These are phyloP conservation scores for Phlebiopsis flavidoalba DNA, from an alignment of 768 basidiomycete genomes.

Conservation along the genomic window DNA sequence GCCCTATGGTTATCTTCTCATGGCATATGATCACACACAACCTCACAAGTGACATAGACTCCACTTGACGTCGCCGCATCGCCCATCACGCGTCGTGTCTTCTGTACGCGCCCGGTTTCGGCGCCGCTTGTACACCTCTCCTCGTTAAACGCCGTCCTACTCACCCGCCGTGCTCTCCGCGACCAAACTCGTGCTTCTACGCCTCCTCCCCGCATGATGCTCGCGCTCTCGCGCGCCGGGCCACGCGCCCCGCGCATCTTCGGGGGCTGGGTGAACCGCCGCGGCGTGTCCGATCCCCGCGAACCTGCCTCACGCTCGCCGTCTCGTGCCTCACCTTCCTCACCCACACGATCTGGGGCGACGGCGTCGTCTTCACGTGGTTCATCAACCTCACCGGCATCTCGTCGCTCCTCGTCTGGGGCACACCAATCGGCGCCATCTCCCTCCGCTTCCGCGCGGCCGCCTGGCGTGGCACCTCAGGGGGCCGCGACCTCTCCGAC, in stretches of 20 bases:
- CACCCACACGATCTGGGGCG: constrained; percentile 54
- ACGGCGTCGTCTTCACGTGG: constrained; percentile 52
- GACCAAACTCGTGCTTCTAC: constrained; percentile 62
- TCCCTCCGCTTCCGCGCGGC: constrained; percentile 55
- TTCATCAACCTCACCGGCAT: constrained; percentile 62
- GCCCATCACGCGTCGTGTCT: constrained; percentile 60
- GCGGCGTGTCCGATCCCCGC: constrained; percentile 60
- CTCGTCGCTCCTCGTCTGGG: constrained; percentile 65
- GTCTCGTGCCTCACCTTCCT: constrained; percentile 48
- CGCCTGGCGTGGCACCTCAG: constrained; percentile 46
- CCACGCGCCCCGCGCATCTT: constrained; percentile 64
- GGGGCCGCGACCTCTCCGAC: constrained; percentile 45
- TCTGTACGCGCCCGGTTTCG: constrained; percentile 58
- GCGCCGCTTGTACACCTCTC: constrained; percentile 54
- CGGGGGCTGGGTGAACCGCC: constrained; percentile 56
- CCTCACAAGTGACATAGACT: constrained; percentile 25
- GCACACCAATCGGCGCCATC: constrained; percentile 45
- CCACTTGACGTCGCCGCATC: constrained; percentile 51
- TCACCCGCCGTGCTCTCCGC: constrained; percentile 62
- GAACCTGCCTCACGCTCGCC: constrained; percentile 42
- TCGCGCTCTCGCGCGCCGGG: constrained; percentile 57
- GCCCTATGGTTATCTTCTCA: too few species aligned
- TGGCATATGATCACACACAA: too few species aligned
- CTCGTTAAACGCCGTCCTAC: constrained; percentile 64
- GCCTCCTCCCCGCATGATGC: constrained; percentile 54